These are phyloP conservation scores for Microdochium nivale DNA, from an alignment of 2,329 filamentous ascomycete species.

Conservation along the genomic window DNA sequence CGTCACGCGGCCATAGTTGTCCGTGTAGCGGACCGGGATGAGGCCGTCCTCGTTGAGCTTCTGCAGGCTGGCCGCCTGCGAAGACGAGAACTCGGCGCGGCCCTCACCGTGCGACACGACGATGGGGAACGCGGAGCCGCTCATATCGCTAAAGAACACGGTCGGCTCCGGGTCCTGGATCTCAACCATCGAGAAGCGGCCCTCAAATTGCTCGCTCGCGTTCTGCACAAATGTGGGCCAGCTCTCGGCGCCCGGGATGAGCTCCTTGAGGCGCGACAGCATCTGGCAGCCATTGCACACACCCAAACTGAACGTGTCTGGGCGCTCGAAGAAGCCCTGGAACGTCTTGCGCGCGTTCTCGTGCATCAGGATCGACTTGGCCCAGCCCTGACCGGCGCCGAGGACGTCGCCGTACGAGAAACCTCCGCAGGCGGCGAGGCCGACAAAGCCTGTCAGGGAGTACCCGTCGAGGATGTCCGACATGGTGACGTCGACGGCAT, in stretches of 20 bases:
- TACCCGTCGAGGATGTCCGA: conserved; percentile 77
- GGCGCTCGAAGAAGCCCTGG: conserved; percentile 73
- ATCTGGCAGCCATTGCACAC: conserved; percentile 99
- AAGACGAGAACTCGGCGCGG: conserved; percentile 57
- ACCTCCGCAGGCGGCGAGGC: conserved; percentile 89
- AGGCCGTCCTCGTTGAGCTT: conserved; percentile 57
- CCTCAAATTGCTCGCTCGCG: conserved; percentile 82
- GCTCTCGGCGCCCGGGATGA: conserved; percentile 74
- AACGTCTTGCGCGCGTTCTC: conserved; percentile 69
- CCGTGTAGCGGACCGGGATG: conserved; percentile 73
- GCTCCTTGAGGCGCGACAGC: conserved; percentile 70
- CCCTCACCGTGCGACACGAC: conserved; percentile 89
- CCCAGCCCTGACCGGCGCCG: conserved; percentile 94
- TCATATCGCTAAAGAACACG: conserved; percentile 90
- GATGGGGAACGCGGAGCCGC: conserved; percentile 72
- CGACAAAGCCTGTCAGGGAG: conserved; percentile 74
- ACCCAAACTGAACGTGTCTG: conserved; percentile 85
- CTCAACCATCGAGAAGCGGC: conserved; percentile 75
- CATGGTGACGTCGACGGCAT: conserved; percentile 93
- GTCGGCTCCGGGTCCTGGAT: conserved; percentile 59
- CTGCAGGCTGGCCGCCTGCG: conserved; percentile 39
- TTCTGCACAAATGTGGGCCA: conserved; percentile 87
- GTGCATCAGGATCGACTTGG: conserved; percentile 85
- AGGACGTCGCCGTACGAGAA: conserved; percentile 84
- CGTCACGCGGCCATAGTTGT: conserved; percentile 69